These are phyloP conservation scores for Ettlia oleoabundans DNA, from an alignment of 139 green algal genomes.

Conservation along the genomic window DNA sequence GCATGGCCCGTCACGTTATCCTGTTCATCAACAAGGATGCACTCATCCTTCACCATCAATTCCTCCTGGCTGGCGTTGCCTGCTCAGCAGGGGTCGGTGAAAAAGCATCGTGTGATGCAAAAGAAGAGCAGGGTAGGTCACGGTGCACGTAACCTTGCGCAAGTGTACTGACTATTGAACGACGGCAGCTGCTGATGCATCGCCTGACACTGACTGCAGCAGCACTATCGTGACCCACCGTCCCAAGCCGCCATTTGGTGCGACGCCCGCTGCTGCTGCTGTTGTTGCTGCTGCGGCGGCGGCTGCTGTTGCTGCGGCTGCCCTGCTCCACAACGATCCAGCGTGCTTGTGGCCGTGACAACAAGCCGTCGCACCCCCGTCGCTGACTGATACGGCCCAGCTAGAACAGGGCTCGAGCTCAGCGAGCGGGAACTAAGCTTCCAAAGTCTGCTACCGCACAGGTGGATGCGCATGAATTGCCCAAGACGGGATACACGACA, in stretches of 20 bases:
- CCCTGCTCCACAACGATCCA: neutral
- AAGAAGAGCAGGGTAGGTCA: too few species aligned
- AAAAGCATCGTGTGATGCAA: neutral
- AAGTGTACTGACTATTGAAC: neutral
- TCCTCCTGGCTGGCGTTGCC: conserved; percentile 72
- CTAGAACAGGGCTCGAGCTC: neutral
- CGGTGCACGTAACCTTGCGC: too few species aligned
- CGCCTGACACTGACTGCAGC: neutral
- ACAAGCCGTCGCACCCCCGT: neutral
- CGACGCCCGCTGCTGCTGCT: neutral
- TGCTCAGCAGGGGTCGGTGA: neutral
- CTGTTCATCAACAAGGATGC: conserved; percentile 89
- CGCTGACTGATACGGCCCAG: neutral
- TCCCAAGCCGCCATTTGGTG: conserved; percentile 25
- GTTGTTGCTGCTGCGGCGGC: conserved; percentile 3
- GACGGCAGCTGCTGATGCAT: too few species aligned
- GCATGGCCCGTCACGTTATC: conserved; percentile 79
- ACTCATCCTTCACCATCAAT: conserved; percentile 90
- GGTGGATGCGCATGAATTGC: too few species aligned
- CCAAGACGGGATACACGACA: too few species aligned
- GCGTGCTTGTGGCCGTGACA: neutral
- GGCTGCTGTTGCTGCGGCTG: neutral
- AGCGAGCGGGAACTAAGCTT: too few species aligned
- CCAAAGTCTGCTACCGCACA: too few species aligned
- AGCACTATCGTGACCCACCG: neutral